phyloP scores from a whole-genome alignment of 495 filamentous ascomycete genomes.

The Podospora conica region DNA sequence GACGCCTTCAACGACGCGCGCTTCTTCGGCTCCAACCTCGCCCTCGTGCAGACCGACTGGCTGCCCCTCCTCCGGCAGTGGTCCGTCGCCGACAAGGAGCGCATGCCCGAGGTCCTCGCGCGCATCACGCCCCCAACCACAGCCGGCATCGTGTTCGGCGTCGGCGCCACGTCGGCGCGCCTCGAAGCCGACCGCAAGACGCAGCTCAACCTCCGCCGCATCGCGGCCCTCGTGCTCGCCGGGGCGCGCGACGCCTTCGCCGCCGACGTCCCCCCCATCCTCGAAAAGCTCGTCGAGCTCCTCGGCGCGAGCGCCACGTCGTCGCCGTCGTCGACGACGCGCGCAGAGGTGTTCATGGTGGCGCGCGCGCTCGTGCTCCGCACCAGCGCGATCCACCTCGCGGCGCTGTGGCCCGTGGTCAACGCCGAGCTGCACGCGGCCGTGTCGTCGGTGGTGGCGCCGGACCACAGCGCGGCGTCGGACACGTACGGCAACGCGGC shows the following conservation, averaged over 20 bases:
- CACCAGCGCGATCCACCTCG: conserved; percentile 68
- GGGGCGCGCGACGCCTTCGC: conserved; percentile 71
- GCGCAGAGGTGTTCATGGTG: conserved; percentile 85
- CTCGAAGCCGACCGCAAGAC: conserved; percentile 90
- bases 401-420: conserved; percentile 81
- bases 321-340: conserved; percentile 83
- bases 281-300: conserved; percentile 83
- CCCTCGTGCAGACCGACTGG: conserved; percentile 68
- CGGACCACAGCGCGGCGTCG: conserved; percentile 51
- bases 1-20: conserved; percentile 88
- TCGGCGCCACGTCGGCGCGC: conserved; percentile 89
- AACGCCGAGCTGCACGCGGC: conserved; percentile 81
- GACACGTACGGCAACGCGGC: conserved; percentile 69
- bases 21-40: conserved; percentile 66
- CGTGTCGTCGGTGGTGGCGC: conserved; percentile 66
- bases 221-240: conserved; percentile 70
- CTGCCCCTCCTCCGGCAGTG: conserved; percentile 77
- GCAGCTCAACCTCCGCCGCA: conserved; percentile 81
- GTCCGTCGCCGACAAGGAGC: conserved; percentile 78
- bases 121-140: conserved; percentile 79
- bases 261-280: conserved; percentile 60
- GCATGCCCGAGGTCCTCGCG: conserved; percentile 70
- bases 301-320: conserved; percentile 79
- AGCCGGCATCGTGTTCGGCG: conserved; percentile 97
- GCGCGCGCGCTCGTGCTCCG: conserved; percentile 74